phyloP scores from a whole-genome alignment of 305 asterid species.

The Rubia tinctorum region DNA sequence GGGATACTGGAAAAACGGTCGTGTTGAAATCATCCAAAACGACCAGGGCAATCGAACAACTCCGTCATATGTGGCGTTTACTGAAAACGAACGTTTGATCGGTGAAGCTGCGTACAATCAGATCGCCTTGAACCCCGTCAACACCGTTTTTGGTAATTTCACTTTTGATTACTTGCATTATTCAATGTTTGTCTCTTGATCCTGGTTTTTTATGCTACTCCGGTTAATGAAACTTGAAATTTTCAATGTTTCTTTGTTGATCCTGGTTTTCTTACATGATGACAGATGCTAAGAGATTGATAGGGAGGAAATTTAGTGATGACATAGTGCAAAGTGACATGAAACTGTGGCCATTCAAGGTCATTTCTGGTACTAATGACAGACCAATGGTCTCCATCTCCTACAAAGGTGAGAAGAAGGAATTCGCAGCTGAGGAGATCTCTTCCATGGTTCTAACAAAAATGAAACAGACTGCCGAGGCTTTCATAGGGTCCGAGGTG shows the following conservation, averaged over 20 bases:
- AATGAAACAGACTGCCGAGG: conserved; percentile 12
- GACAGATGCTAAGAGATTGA: conserved; percentile 23
- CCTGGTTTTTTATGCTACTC: too few relatives aligned
- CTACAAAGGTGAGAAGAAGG: conserved; percentile 20
- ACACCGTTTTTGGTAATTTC: background rate
- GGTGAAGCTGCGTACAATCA: background rate
- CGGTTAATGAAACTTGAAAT: too few relatives aligned
- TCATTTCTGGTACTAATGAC: conserved; percentile 14
- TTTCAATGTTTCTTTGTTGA: too few relatives aligned
- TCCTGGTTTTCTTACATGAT: too few relatives aligned
- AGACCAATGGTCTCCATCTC: conserved; percentile 16
- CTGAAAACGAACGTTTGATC: background rate
- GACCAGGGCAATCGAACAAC: background rate
- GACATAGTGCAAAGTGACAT: conserved; percentile 16
- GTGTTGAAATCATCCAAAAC: background rate
- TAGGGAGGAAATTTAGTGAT: conserved; percentile 22
- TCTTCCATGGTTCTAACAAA: conserved; percentile 1
- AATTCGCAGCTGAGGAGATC: conserved; percentile 21
- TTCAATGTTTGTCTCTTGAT: background rate
- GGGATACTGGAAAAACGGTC: background rate
- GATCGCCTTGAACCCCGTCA: background rate
- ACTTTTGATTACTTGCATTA: too few relatives aligned
- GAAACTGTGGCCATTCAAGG: conserved; percentile 26
- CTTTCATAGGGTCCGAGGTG: conserved; percentile 17
- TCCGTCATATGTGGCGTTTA: background rate